Evolutionary conservation across 768 basidiomycete species (phyloP), one percentile per base, ranked within the genome.

Genomic region (Suillus occidentalis): DNA sequence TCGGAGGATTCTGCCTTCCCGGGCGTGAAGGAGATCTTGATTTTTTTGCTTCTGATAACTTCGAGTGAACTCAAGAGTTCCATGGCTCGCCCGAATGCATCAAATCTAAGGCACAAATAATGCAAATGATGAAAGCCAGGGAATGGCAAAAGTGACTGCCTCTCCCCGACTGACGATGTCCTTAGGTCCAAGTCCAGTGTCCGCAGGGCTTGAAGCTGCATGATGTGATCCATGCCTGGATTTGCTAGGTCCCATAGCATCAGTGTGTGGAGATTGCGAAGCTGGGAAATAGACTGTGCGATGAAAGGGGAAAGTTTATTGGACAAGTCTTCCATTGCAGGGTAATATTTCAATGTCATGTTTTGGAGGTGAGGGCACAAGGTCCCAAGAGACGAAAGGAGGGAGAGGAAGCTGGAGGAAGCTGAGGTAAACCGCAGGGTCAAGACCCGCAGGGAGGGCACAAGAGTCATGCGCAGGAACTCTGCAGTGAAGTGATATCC

Each of bases 401-500:
- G 2, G 5, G 25, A 50, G 25, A 49, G 22, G 22, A 49, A 49
- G 4, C 5, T 13, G 12, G 22, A 49, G 22, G 47, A 49, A 25
- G 47, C 47, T 25, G 22, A 49, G 22, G 22, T 6, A 49, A 49
- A 22, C 22, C 3, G 12, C 47, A 49, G 13, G 22, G 10, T 49
- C 47, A 49, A 22, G 22, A 22, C 47, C 47, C 12, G 6, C 20
- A 73, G 50, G 7, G 71, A 20, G 20, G 73, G 68, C 22, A 73
- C 67, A 12, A 73, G 71, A 22, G 72, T 36, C 25, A 73, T 66
- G 28, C 65, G 69, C 37, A 73, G 34, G 52, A 73, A 68, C 34
- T 73, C 73, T 1, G 71, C 60, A 66, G 69, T 68, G 34, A 61
- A 45, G 1, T 63, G 36, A 61, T 70, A 69, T 25, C 68, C 61